Percentiles rank a stretch among this genome's conserved stretches.
Conservation (phyloP, 371 early-diverging fungal species). For the Lichtheimia hyalospora region DNA sequence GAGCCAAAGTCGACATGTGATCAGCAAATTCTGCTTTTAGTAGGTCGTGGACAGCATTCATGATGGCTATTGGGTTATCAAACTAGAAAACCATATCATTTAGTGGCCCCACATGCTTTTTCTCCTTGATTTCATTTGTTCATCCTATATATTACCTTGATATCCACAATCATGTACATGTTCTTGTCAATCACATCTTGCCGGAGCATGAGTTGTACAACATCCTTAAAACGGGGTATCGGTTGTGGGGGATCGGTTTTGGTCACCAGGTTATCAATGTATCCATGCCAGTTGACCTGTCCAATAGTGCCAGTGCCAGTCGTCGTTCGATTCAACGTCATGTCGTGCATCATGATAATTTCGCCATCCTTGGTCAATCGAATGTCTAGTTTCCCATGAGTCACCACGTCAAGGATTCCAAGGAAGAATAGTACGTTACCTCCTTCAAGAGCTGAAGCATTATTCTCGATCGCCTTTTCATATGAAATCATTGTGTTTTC, state of each 20-base stretch:
- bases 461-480: conserved; percentile 55
- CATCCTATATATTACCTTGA: conserved; percentile 57
- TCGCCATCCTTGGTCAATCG: conserved; percentile 62
- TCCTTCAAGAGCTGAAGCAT: conserved; percentile 63
- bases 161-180: conserved; percentile 62
- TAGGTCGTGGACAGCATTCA: conserved; percentile 36
- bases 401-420: no score
- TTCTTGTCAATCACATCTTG: conserved; percentile 41
- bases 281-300: conserved; percentile 54
- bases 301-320: conserved; percentile 54
- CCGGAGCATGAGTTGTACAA: conserved; percentile 51
- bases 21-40: conserved; percentile 25
- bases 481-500: conserved; percentile 66
- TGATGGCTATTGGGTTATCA: conserved; percentile 49
- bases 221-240: conserved; percentile 59
- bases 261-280: conserved; percentile 56
- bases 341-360: conserved; percentile 68
- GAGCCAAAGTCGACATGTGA: conserved; percentile 21
- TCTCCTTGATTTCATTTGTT: not conserved
- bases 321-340: conserved; percentile 56
- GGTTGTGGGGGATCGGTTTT: conserved; percentile 47
- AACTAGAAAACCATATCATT: conserved; percentile 22
- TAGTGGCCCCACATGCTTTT: not conserved
- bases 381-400: conserved; percentile 40
- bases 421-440: conserved; percentile 27